Base-by-base conservation (phyloP, 768 basidiomycete genomes). In the Auriculariales sp. region DNA sequence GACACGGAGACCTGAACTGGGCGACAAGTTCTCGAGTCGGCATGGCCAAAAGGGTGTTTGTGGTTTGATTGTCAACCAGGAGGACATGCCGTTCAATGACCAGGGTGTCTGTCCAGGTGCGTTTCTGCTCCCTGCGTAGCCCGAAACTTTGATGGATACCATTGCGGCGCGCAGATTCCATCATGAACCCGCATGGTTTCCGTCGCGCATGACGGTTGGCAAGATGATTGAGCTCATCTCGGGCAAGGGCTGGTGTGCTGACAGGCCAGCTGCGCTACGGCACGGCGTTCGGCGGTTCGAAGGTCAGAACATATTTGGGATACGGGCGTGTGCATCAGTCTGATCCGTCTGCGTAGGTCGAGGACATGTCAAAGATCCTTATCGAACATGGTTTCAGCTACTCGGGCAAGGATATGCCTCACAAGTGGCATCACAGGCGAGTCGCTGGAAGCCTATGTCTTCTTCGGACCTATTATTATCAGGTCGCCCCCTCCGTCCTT, bases 151-250 rank as follows among this genome's bases (percentile, higher is more conserved):
- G 46, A 44, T 32, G 25, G 56, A n/a, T n/a, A n/a, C n/a, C n/a
- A n/a, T n/a, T n/a, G n/a, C n/a, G n/a, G n/a, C n/a, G 57, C 54
- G 59, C 64, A 84, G 94, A 99, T 66, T 90, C 93, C 15, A 95
- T 99, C 69, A 98, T 99, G 94, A 99, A 99, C 63, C 95, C 95
- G 3, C 95, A 99, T 66, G 95, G 95, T 60, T 98, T 99, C 95
- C 95, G 3, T 94, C 90, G 51, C 87, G 94, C 49, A 97, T 93
- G 92, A 99, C 95, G 24, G 95, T 99, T 27, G 95, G 95, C 46
- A 99, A 99, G 71, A 99, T 99, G 95, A 95, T 99, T 48, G 95
- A 99, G 65, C 71, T 97, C 19, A 68, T 99, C 28, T 87, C 92
- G 11, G 94, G 95, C 47, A 99, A 99, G 87, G n/a, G 94, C 94